phyloP scores from a whole-genome alignment of 495 filamentous ascomycete species.

The Podospora conica region DNA sequence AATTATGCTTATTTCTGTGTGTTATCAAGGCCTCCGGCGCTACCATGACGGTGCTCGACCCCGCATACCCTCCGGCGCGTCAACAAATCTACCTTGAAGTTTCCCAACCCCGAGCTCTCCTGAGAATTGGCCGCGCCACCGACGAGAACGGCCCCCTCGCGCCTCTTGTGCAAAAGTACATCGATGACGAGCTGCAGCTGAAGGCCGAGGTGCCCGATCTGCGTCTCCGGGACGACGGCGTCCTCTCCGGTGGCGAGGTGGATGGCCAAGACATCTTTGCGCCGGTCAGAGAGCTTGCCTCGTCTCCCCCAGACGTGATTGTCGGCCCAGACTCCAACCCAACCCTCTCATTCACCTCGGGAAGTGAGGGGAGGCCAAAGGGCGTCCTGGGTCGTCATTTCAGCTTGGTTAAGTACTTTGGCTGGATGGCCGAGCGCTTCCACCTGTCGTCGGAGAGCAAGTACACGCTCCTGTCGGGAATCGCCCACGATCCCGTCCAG shows the following conservation, averaged over 20 bases:
- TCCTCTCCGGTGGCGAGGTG: constrained; percentile 58
- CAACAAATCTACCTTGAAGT: constrained; percentile 92
- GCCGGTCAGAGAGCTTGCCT: constrained; percentile 45
- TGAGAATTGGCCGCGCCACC: constrained; percentile 75
- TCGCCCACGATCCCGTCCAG: constrained; percentile 87
- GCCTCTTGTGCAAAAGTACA: constrained; percentile 63
- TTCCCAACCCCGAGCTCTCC: constrained; percentile 69
- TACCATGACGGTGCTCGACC: constrained; percentile 80
- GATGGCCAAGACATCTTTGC: constrained; percentile 63
- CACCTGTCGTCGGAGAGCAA: constrained; percentile 63
- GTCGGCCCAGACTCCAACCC: constrained; percentile 89
- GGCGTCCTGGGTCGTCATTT: constrained; percentile 88
- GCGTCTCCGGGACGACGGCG: constrained; percentile 66
- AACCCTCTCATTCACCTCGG: constrained; percentile 79
- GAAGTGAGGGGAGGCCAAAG: constrained; percentile 67
- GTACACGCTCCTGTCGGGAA: constrained; percentile 82
- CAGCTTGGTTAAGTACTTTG: constrained; percentile 78
- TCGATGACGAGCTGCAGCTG: constrained; percentile 65
- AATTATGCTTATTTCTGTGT: constrained; percentile 3
- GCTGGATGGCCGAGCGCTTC: constrained; percentile 88
- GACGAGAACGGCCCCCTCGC: constrained; percentile 67
- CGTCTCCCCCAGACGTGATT: constrained; percentile 59
- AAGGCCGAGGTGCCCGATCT: constrained; percentile 74
- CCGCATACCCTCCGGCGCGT: constrained; percentile 77
- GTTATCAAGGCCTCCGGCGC: constrained; percentile 51